Evolutionary conservation across 805 yeast species (phyloP), one percentile per base, ranked within the genome.

Genomic region (Ascoidea asiatica): DNA sequence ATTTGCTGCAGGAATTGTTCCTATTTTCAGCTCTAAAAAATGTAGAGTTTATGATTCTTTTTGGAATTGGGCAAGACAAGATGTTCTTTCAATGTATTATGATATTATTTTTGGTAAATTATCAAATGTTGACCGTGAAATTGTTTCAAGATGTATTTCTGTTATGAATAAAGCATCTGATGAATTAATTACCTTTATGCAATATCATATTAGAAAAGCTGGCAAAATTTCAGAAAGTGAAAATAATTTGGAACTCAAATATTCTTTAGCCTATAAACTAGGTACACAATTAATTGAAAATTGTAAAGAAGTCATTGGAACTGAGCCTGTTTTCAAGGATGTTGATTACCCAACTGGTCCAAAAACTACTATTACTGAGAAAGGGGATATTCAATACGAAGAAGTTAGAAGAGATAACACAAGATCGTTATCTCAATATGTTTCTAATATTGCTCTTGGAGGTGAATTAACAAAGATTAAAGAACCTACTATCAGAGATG

Each of bases 51-150:
- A 90, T 64, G 97, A 92, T 66, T 88, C 97, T 19, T 88, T 89
- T 66, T 92, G 98, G 98, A 94, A 94, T 66, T 92, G 98, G 98
- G 97, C 97, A 41, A 85, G 97, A 66, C 98, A 92, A 71, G 95
- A 92, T 62, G 84, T 92, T 49, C 70, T 92, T 55, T 77, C 88
- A 42, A 81, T 92, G 86, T 92, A 85, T 69, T 92, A 77, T 61
- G 97, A 92, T 65, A 88, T 92, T 57, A 88, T 92, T 55, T 94
- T 92, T 64, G 98, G 98, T 63, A 81, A 85, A 52, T 75, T 88
- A 50, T 90, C 90, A 76, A 81, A 86, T 48, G 83, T 92, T 53
- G 97, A 92, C 64, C 79, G 98, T 63, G 96, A 92, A 69, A 88
- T 94, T 51, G 95, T 92, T 50, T 77, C 90, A 52, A 95, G 88